phyloP scores from a whole-genome alignment of 441 rosid genomes.

The Macaranga tanarius region DNA sequence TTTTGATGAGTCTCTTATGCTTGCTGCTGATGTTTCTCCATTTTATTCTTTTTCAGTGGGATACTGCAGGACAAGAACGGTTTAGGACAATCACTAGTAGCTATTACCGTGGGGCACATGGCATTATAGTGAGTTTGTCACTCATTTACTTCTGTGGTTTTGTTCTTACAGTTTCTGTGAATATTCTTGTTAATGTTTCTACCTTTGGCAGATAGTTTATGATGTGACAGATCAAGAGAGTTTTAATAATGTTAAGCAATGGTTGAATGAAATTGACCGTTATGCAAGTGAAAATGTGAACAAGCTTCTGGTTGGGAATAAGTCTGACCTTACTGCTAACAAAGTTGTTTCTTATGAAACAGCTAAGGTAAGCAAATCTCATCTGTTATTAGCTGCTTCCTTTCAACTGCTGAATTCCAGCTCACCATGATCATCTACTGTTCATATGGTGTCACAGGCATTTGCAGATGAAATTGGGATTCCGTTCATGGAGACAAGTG shows the following conservation, averaged over 20 bases:
- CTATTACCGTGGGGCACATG: conserved; percentile 74
- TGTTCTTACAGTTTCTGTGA: not conserved
- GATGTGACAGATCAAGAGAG: conserved; percentile 86
- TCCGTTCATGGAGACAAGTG: conserved; percentile 79
- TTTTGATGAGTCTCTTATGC: not conserved
- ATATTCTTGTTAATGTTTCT: conserved; percentile 14
- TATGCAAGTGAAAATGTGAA: conserved; percentile 72
- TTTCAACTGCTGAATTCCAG: not conserved
- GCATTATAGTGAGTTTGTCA: conserved; percentile 46
- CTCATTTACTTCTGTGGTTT: not conserved
- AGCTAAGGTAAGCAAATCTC: conserved; percentile 49
- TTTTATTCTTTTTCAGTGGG: conserved; percentile 44
- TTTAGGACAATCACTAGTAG: conserved; percentile 74
- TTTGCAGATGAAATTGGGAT: conserved; percentile 85
- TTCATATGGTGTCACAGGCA: conserved; percentile 39
- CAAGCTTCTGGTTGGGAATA: conserved; percentile 72
- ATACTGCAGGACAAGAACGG: conserved; percentile 77
- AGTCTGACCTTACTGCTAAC: conserved; percentile 62
- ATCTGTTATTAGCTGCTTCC: conserved; percentile 21
- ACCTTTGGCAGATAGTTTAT: conserved; percentile 52
- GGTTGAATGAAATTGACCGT: conserved; percentile 80
- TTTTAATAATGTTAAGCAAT: conserved; percentile 81
- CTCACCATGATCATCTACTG: too few species aligned
- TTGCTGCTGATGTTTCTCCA: too few species aligned
- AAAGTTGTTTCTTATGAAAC: conserved; percentile 72